A percentile compares a stretch with the other conserved stretches of the same genome.
These are phyloP conservation scores for Ceratobasidium papillatum DNA, from an alignment of 1,284 basidiomycete genomes.

Conservation along the genomic window DNA sequence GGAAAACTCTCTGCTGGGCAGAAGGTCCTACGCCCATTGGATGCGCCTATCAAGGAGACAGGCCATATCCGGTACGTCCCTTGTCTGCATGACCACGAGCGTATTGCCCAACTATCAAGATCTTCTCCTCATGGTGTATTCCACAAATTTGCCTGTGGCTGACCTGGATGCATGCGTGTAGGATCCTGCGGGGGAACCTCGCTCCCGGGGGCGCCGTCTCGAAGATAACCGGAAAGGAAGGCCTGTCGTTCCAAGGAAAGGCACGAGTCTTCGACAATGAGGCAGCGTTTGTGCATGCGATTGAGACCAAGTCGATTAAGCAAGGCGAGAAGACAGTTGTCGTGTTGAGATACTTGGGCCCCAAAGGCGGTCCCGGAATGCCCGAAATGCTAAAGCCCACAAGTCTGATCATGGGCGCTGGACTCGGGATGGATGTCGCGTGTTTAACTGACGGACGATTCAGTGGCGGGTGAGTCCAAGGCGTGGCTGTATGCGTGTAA, in stretches of 20 bases:
- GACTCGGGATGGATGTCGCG: constrained; percentile 89
- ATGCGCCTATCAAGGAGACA: constrained; percentile 86
- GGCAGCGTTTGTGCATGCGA: constrained; percentile 80
- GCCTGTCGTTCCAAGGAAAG: constrained; percentile 82
- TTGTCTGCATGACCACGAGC: constrained; percentile 10
- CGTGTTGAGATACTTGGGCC: constrained; percentile 87
- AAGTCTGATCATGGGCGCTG: constrained; percentile 90
- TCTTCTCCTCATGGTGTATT: constrained; percentile 29
- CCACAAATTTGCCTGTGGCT: constrained; percentile 20
- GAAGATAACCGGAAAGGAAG: constrained; percentile 95
- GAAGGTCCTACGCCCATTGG: constrained; percentile 84
- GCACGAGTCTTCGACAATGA: constrained; percentile 87
- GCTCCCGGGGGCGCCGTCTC: constrained; percentile 93
- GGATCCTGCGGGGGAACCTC: constrained; percentile 86
- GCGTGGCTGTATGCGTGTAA: constrained; percentile 9
- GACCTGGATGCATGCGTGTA: constrained; percentile 49
- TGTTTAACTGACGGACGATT: constrained; percentile 94
- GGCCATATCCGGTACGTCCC: constrained; percentile 80
- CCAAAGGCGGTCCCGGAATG: constrained; percentile 92
- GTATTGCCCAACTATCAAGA: not conserved
- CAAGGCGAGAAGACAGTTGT: constrained; percentile 91
- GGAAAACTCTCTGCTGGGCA: constrained; percentile 76
- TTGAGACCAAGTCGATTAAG: constrained; percentile 81
- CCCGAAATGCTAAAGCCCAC: constrained; percentile 95
- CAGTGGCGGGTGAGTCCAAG: constrained; percentile 79